Base-by-base conservation (phyloP, 1,139 yeast genomes). In the Blastobotrys aristatus region DNA sequence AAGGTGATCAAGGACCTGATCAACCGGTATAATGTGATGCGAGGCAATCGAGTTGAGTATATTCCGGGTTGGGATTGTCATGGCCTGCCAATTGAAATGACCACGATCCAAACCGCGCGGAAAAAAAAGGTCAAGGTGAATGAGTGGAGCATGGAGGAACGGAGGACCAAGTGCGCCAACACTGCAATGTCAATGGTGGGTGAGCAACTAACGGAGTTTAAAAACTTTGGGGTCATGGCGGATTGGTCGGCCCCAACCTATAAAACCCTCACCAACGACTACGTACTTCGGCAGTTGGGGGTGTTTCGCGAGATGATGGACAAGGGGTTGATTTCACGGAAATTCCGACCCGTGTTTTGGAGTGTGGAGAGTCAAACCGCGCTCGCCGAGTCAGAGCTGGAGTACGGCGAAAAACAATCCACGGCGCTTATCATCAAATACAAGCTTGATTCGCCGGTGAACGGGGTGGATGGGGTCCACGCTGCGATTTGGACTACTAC, bases 61-160 rank as follows among this genome's bases (percentile, higher is more conserved):
- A 74, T 75, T 40, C 97, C 97, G 0, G 99, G 99, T 0, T 92
- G 98, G 97, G 99, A 92, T 64, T 92, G 98, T 61, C 99, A 92
- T 68, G 99, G 99, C 0, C 70, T 92, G 30, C 99, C 99, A 1
- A 92, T 92, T 53, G 99, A 92, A 65, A 72, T 87, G 64, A 88
- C 88, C 57, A 95, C 95, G 0, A 66, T 86, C 36, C 64, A 53
- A 50, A 61, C 55, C 48, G 68, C 61, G 48, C 63, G 62, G 44
- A 73, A 68, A 53, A 64, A 64, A 48, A 66, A 72, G 51, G 66
- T 62, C 31, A 68, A 64, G 29, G 60, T 66, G 1, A 59, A 64
- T 22, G 64, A 51, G 40, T 58, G 66, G 37, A 64, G 76, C 8
- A 73, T 84, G 0, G 60, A 69, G 22, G 81, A 82, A 44, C 75